Evolutionary conservation across 768 basidiomycete species (phyloP).

Genomic region (Collybia mongolica): DNA sequence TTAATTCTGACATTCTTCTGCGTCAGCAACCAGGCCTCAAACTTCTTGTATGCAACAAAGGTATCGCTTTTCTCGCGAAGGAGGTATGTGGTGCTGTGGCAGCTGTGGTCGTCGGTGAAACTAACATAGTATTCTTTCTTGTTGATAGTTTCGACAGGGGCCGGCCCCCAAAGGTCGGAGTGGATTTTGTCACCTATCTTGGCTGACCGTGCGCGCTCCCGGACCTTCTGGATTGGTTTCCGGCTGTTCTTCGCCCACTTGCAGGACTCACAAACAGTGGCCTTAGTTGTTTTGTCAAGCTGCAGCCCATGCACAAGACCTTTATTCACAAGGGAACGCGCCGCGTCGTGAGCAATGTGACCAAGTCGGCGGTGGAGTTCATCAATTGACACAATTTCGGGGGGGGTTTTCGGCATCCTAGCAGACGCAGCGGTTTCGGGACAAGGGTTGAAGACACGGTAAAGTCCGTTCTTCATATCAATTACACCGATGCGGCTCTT

Average conservation of each 20-base stretch:
- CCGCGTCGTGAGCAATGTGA: conserved; percentile 20
- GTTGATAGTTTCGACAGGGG: conserved; percentile 18
- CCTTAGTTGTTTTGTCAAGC: conserved; percentile 16
- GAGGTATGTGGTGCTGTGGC: too few relatives aligned
- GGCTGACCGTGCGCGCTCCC: conserved; percentile 15
- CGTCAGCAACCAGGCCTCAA: conserved; percentile 20
- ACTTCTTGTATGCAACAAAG: too few relatives aligned
- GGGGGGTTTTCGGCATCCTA: conserved; percentile 7
- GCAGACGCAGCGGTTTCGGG: not conserved
- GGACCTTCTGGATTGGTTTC: conserved; percentile 24
- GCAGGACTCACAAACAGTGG: conserved; percentile 26
- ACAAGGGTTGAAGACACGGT: conserved; percentile 11
- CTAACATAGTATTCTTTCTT: conserved; percentile 26
- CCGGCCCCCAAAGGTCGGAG: conserved; percentile 37
- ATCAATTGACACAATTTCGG: conserved; percentile 6
- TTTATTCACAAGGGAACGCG: conserved; percentile 20
- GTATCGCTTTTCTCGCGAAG: too few relatives aligned
- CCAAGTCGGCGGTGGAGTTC: conserved; percentile 26
- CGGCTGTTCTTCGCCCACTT: conserved; percentile 24
- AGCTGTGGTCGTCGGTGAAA: conserved; percentile 31
- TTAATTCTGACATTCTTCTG: conserved; percentile 25
- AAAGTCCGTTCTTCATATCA: too few relatives aligned
- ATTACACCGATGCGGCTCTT: conserved; percentile 5
- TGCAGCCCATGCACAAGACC: conserved; percentile 22
- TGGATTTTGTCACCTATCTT: conserved; percentile 29